A percentile compares a stretch with the other conserved stretches of the same genome.
phyloP scores from a whole-genome alignment of 257 asterid species.

The Nicotiana undulata region DNA sequence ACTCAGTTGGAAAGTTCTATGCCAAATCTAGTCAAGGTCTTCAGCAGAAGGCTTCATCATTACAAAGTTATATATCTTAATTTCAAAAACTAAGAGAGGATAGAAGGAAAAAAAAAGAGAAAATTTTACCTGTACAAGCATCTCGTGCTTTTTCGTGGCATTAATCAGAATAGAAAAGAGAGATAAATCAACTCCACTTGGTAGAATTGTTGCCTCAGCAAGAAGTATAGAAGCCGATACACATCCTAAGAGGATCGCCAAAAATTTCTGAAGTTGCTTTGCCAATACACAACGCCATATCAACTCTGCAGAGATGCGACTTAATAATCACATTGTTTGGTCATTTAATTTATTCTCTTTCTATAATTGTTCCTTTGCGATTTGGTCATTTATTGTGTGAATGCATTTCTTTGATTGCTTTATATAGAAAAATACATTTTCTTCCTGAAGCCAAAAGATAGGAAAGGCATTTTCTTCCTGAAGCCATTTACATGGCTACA shows the following conservation, averaged over 20 bases:
- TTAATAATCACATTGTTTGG: not conserved
- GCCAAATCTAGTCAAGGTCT: not conserved
- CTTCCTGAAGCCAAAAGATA: not conserved
- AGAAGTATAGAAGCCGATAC: constrained; percentile 69
- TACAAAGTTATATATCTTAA: not conserved
- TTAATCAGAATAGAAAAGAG: constrained; percentile 64
- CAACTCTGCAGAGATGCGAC: constrained; percentile 34
- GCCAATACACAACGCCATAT: constrained; percentile 62
- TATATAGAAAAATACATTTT: not conserved
- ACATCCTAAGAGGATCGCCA: constrained; percentile 62
- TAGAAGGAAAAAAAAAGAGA: not conserved
- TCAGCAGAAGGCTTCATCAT: not conserved
- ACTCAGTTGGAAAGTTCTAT: not conserved
- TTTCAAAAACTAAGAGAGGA: not conserved
- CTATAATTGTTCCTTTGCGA: not conserved
- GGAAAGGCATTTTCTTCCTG: not conserved
- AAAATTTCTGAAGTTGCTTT: constrained; percentile 50
- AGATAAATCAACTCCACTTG: constrained; percentile 60
- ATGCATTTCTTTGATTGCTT: not conserved
- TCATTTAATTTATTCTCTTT: not conserved
- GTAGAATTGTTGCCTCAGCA: constrained; percentile 79
- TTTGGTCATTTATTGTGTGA: not conserved
- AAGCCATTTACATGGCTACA: not conserved
- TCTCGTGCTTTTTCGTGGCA: constrained; percentile 36
- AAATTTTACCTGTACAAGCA: constrained; percentile 55